A percentile compares a stretch with the other conserved stretches of the same genome.
phyloP scores from a whole-genome alignment of 495 filamentous ascomycete species.

The Cercophora samala region DNA sequence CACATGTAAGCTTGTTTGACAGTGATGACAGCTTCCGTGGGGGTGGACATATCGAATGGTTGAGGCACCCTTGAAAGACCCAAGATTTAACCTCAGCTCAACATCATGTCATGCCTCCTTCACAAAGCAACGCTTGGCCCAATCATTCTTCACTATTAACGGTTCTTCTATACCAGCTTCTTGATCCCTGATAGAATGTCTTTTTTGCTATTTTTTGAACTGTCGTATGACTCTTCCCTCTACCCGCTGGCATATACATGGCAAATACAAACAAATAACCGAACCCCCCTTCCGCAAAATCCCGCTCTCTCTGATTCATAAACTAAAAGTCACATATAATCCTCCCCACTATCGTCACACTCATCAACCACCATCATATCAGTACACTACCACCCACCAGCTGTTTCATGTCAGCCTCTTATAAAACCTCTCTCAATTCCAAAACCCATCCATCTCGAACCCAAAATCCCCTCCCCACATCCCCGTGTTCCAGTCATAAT shows the following conservation, averaged over 20 bases:
- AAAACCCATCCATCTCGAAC: neutral
- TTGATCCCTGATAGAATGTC: neutral
- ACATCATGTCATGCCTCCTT: slow-evolving; percentile 4
- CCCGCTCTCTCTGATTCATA: neutral
- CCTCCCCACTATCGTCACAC: neutral
- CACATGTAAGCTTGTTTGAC: neutral
- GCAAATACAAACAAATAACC: neutral
- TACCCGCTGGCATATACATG: neutral
- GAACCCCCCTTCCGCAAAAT: neutral
- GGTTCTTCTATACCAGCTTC: neutral
- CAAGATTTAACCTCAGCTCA: neutral
- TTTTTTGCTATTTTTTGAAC: neutral
- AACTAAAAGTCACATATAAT: neutral
- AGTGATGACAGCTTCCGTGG: too few species aligned
- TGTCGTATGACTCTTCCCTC: neutral
- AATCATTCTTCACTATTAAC: neutral
- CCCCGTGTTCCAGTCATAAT: slow-evolving; percentile 9
- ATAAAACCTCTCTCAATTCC: neutral
- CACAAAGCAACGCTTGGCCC: neutral
- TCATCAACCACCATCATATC: neutral
- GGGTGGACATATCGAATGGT: neutral
- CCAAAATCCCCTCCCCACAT: neutral
- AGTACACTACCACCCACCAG: neutral
- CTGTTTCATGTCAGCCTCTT: neutral
- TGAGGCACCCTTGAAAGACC: neutral